Percentiles rank a stretch among this genome's conserved stretches.
These are phyloP conservation scores for Elsinoe fawcettii DNA, from an alignment of 2,329 filamentous ascomycete species.

Conservation along the genomic window DNA sequence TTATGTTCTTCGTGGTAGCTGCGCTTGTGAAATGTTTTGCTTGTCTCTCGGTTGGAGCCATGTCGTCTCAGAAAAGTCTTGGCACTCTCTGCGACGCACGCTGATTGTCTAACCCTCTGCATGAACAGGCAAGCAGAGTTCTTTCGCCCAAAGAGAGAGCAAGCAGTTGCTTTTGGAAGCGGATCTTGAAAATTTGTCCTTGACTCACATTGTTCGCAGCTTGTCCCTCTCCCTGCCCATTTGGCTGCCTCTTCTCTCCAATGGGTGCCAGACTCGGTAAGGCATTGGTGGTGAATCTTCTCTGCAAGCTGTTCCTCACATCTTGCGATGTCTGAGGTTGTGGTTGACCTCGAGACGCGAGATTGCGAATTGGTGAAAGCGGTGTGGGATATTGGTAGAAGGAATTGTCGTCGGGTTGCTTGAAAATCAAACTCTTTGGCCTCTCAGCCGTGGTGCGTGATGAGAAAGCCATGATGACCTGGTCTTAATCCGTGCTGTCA, in stretches of 20 bases:
- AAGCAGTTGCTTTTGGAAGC: not conserved
- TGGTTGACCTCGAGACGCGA: slow-evolving; percentile 34
- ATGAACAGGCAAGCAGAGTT: not conserved
- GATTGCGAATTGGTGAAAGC: slow-evolving; percentile 37
- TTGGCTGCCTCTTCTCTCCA: slow-evolving; percentile 47
- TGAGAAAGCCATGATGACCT: slow-evolving; percentile 54
- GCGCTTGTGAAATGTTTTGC: not conserved
- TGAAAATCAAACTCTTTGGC: slow-evolving; percentile 75
- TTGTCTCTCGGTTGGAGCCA: not conserved
- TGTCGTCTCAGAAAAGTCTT: not conserved
- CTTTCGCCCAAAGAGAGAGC: no score
- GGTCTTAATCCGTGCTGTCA: slow-evolving; percentile 1
- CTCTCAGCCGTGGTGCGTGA: slow-evolving; percentile 51
- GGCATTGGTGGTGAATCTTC: slow-evolving; percentile 87
- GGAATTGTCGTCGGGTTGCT: slow-evolving; percentile 65
- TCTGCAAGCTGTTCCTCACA: slow-evolving; percentile 68
- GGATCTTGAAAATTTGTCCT: not conserved
- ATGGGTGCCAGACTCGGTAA: slow-evolving; percentile 60
- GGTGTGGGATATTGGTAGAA: slow-evolving; percentile 70
- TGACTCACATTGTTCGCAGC: slow-evolving; percentile 26
- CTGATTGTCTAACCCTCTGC: not conserved
- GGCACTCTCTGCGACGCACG: not conserved
- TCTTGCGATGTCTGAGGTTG: slow-evolving; percentile 56
- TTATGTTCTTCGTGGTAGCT: not conserved
- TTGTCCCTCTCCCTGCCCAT: slow-evolving; percentile 37